Percentiles rank a stretch among this genome's conserved stretches.
These are phyloP conservation scores for Aspergillus taichungensis DNA, from an alignment of 495 filamentous ascomycete species.

Conservation along the genomic window DNA sequence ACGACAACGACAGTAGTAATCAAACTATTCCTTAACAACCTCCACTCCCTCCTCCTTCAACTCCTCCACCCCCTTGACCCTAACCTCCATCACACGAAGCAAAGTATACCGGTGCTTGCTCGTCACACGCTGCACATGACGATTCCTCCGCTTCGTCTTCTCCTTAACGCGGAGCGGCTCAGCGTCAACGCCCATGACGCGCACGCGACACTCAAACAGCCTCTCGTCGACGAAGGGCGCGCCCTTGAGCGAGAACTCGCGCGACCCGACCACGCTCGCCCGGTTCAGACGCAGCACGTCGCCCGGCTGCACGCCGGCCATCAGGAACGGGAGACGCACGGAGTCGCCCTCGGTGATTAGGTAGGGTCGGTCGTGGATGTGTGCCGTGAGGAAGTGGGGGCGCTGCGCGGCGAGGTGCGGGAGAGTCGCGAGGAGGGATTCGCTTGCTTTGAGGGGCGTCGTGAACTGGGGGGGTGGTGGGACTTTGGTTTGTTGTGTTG, in stretches of 20 bases:
- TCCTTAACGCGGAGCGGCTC: slow-evolving; percentile 81
- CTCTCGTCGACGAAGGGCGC: slow-evolving; percentile 67
- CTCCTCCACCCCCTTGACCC: slow-evolving; percentile 54
- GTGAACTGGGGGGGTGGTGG: slow-evolving; percentile 10
- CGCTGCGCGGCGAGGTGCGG: slow-evolving; percentile 71
- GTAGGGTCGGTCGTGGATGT: slow-evolving; percentile 83
- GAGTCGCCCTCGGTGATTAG: slow-evolving; percentile 81
- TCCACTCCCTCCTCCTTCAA: slow-evolving; percentile 37
- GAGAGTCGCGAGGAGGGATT: slow-evolving; percentile 57
- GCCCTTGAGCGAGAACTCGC: slow-evolving; percentile 85
- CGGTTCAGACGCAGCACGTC: slow-evolving; percentile 81
- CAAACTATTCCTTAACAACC: slow-evolving; percentile 26
- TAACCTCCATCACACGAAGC: slow-evolving; percentile 71
- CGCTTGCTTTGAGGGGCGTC: slow-evolving; percentile 35
- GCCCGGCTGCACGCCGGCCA: slow-evolving; percentile 73
- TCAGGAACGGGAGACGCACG: slow-evolving; percentile 88
- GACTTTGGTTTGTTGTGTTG: slow-evolving; percentile 9
- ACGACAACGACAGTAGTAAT: too few species aligned
- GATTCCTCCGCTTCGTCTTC: slow-evolving; percentile 87
- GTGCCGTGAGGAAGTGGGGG: slow-evolving; percentile 75
- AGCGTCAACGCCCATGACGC: slow-evolving; percentile 75
- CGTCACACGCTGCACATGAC: slow-evolving; percentile 60
- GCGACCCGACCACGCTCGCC: slow-evolving; percentile 66
- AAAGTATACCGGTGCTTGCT: slow-evolving; percentile 90
- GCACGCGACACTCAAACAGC: slow-evolving; percentile 75